phyloP scores from a whole-genome alignment of 2,329 filamentous ascomycete species.

The Calonectria pauciramosa region DNA sequence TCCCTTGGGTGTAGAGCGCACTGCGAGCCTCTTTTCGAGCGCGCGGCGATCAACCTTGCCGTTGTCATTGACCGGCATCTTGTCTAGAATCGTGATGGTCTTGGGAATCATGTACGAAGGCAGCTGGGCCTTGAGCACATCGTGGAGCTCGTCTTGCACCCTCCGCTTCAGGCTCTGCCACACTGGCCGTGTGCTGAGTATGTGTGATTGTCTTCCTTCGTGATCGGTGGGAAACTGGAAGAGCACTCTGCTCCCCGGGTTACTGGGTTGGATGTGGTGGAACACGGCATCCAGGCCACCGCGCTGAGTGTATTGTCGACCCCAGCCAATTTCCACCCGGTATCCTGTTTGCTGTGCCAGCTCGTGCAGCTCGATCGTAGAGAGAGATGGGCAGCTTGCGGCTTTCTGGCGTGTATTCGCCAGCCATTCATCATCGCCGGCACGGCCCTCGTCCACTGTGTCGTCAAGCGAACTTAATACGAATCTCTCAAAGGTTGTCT shows the following conservation, averaged over 20 bases:
- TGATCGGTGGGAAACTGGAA: constrained; percentile 42
- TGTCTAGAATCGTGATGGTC: constrained; percentile 36
- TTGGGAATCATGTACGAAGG: constrained; percentile 47
- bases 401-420: neutral
- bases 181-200: constrained; percentile 8
- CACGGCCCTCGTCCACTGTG: neutral
- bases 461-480: constrained; percentile 30
- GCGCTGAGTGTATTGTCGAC: constrained; percentile 49
- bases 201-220: neutral
- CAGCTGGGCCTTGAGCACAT: constrained; percentile 6
- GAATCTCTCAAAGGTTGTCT: neutral
- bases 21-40: neutral
- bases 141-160: neutral
- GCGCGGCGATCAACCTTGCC: neutral
- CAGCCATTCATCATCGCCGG: constrained; percentile 27
- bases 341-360: constrained; percentile 55
- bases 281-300: constrained; percentile 48
- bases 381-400: constrained; percentile 22
- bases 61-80: constrained; percentile 36
- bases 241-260: constrained; percentile 11
- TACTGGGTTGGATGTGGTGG: constrained; percentile 50
- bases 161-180: neutral
- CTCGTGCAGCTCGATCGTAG: constrained; percentile 34
- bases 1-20: neutral
- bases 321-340: constrained; percentile 61